Percentiles rank a stretch among this genome's conserved stretches.
These are phyloP conservation scores for Dionaea muscipula DNA, from an alignment of 179 eudicot genomes.

Conservation along the genomic window DNA sequence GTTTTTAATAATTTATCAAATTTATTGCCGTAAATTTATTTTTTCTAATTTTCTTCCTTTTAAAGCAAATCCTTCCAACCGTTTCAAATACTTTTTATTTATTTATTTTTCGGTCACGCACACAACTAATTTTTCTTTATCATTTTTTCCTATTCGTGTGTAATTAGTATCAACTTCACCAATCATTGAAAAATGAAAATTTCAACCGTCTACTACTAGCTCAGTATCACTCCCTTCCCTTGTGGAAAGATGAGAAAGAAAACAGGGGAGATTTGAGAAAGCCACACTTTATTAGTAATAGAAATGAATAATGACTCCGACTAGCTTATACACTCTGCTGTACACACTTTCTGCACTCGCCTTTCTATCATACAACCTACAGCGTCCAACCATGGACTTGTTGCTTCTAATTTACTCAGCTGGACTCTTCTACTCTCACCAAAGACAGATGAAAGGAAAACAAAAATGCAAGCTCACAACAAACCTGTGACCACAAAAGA, in stretches of 20 bases:
- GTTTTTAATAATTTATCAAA: no score
- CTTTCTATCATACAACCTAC: conserved; percentile 28
- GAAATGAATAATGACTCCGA: conserved; percentile 11
- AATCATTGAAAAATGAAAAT: no score
- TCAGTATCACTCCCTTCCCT: no score
- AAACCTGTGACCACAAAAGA: conserved; percentile 40
- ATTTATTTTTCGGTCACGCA: no score
- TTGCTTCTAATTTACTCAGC: conserved; percentile 20
- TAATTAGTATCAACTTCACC: no score
- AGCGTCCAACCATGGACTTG: conserved; percentile 24
- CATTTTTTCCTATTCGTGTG: no score
- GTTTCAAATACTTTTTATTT: no score
- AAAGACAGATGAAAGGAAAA: conserved; percentile 12
- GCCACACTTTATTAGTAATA: neutral
- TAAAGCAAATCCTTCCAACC: no score
- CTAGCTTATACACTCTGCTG: conserved; percentile 27
- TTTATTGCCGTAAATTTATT: no score
- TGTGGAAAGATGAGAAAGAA: neutral
- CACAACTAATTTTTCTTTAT: no score
- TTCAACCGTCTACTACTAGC: no score
- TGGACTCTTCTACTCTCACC: conserved; percentile 13
- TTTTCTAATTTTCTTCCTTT: no score
- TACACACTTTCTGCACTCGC: conserved; percentile 27
- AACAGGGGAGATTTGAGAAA: neutral
- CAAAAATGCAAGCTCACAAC: conserved; percentile 52